A percentile compares a stretch with the other conserved stretches of the same genome.
Evolutionary conservation across 306 rosid genomes (phyloP).

Genomic region (Ceratonia siliqua): DNA sequence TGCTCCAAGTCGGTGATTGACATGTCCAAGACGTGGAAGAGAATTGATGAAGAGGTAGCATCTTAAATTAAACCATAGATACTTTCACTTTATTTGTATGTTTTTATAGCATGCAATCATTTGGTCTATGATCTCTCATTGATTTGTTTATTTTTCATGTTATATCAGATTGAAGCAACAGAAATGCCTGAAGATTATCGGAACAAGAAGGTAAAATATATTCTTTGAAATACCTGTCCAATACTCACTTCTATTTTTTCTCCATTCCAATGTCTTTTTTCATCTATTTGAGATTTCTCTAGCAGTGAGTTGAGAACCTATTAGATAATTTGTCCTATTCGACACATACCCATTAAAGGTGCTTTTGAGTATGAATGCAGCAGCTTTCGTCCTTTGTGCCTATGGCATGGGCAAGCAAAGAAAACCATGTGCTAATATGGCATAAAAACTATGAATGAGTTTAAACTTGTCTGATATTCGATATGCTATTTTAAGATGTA

Average conservation of each 20-base stretch:
- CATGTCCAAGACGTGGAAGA: slow-evolving; percentile 88
- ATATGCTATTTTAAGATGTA: neutral
- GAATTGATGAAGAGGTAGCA: slow-evolving; percentile 90
- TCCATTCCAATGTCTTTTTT: slow-evolving; percentile 1
- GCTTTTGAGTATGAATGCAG: neutral
- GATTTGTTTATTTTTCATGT: slow-evolving; percentile 15
- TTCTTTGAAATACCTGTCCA: slow-evolving; percentile 20
- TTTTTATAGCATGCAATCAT: slow-evolving; percentile 6
- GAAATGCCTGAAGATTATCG: slow-evolving; percentile 85
- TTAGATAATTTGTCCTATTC: neutral
- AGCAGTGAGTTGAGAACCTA: neutral
- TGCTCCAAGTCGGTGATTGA: slow-evolving; percentile 84
- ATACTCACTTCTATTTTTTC: slow-evolving; percentile 5
- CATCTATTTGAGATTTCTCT: neutral
- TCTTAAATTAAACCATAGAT: slow-evolving; percentile 22
- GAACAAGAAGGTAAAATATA: slow-evolving; percentile 62
- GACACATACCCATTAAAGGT: neutral
- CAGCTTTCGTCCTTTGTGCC: neutral
- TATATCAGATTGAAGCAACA: slow-evolving; percentile 78
- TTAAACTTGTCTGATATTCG: neutral
- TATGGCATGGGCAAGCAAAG: neutral
- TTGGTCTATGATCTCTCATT: slow-evolving; percentile 29
- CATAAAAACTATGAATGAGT: neutral
- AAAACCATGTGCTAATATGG: neutral
- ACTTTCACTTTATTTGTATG: neutral